Evolutionary conservation across 176 grass and related monocot genomes (phyloP), one percentile per base, ranked within the genome.

Genomic region (Aegilops bicornis): DNA sequence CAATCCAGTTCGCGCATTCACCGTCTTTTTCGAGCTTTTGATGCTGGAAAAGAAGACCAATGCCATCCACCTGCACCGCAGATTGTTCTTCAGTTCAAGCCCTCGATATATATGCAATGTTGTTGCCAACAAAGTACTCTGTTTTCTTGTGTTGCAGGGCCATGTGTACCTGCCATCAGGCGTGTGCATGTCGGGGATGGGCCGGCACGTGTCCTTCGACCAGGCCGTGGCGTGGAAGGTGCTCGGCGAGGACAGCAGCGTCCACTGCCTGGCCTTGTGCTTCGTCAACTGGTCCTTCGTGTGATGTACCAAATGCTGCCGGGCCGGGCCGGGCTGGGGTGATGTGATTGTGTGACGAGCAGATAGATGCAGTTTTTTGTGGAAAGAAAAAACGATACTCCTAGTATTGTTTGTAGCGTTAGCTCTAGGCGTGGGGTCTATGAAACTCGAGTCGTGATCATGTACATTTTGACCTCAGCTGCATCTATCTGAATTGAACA

Each of bases 181-280:
- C 2, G 87, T 84, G 70, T 91, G 97, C 87, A 85, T 92, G 78
- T 99, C 97, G 11, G 92, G 94, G 79, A 99, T 99, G 97, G 97
- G 97, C 11, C 94, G 97, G 35, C 97, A 96, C 24, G 92, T 99
- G 43, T 94, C 94, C 0, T 96, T 91, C 27, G 97, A 99, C n/a
- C 94, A 96, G 78, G 97, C 97, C 3, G 68, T 99, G 10, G 90
- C 89, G 1, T 99, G 97, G 97, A 99, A 96, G 80, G 97, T 99
- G 29, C 76, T 92, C 3, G 85, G 83, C 0, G 92, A 99, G 92
- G 92, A 94, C 67, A 86, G 87, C 70, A 87, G 74, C 43, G 87
- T 87, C 8, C 94, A 96, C 54, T 99, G 97, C 50, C 64, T 99
- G 23, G 97, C 94, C 4, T 94, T 99, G n/a, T 96, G 94, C 64